Conservation (phyloP, 352 stramenopile genomes). For the Globisporangium nodosum region DNA sequence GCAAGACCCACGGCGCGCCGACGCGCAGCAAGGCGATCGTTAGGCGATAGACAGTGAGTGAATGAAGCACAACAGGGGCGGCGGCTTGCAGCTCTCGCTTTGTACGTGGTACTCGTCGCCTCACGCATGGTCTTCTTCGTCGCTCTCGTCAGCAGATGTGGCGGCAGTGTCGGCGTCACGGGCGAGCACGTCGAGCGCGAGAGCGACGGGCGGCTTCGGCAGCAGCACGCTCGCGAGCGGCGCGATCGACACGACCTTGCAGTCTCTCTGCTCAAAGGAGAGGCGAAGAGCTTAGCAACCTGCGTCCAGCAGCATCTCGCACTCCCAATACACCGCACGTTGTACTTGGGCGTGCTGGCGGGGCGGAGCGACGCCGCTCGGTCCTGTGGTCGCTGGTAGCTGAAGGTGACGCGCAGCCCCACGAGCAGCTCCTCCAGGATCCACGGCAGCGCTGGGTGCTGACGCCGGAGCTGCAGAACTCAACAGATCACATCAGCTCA, state of each 20-base stretch:
- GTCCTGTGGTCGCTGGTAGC: conserved; percentile 28
- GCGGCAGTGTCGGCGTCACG: too few relatives aligned
- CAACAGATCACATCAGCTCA: too few relatives aligned
- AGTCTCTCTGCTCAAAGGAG: conserved; percentile 22
- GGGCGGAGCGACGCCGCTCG: conserved; percentile 3
- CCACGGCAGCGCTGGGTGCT: conserved; percentile 32
- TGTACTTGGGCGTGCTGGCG: conserved; percentile 16
- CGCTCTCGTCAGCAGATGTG: too few relatives aligned
- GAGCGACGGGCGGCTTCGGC: conserved; percentile 27
- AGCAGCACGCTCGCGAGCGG: conserved; percentile 35
- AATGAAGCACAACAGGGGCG: not conserved
- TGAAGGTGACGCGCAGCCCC: conserved; percentile 44
- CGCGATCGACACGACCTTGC: conserved; percentile 42
- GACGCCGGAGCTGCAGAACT: conserved; percentile 19
- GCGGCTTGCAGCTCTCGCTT: too few relatives aligned
- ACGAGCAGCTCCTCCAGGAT: conserved; percentile 47
- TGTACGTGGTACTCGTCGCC: too few relatives aligned
- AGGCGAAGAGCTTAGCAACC: not conserved
- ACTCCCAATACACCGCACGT: conserved; percentile 6
- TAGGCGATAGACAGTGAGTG: conserved; percentile 22
- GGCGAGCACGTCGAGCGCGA: conserved; percentile 34
- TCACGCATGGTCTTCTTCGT: too few relatives aligned
- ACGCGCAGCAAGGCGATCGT: conserved; percentile 83
- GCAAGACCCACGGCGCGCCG: conserved; percentile 77
- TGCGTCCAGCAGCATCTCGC: too few relatives aligned